phyloP scores from a whole-genome alignment of 116 monocot species.

The Papilionanthe hybrid region DNA sequence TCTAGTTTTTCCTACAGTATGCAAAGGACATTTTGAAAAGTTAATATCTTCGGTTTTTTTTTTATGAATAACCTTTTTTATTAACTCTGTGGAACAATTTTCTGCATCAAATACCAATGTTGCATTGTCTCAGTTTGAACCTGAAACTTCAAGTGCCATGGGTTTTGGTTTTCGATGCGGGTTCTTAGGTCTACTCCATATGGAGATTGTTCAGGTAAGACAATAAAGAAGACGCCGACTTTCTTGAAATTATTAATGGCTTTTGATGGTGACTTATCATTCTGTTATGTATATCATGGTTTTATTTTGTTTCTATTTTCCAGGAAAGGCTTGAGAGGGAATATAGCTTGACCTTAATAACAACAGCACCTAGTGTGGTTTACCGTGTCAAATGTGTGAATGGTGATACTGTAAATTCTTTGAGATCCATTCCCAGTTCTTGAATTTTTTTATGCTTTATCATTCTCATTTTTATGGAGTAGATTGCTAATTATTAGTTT shows the following conservation, averaged over 20 bases:
- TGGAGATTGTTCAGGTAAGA: slow-evolving; percentile 97
- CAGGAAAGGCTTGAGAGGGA: slow-evolving; percentile 99
- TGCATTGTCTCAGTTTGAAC: slow-evolving; percentile 62
- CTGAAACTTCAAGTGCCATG: slow-evolving; percentile 94
- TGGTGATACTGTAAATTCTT: slow-evolving; percentile 76
- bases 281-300: neutral
- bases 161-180: slow-evolving; percentile 98
- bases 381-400: slow-evolving; percentile 63
- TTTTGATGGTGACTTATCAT: neutral
- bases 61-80: neutral
- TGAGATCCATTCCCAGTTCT: slow-evolving; percentile 6
- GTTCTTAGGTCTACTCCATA: slow-evolving; percentile 90
- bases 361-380: slow-evolving; percentile 98
- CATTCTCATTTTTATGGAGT: too few relatives aligned
- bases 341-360: slow-evolving; percentile 86
- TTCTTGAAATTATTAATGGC: neutral
- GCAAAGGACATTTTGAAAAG: too few relatives aligned
- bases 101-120: neutral
- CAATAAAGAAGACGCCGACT: neutral
- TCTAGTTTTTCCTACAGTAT: too few relatives aligned
- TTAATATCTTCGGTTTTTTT: too few relatives aligned
- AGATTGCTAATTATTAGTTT: too few relatives aligned
- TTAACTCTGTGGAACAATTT: neutral
- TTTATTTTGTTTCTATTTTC: slow-evolving; percentile 3
- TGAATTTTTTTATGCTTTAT: neutral